Conservation (phyloP, 2,329 filamentous ascomycete genomes). For the Aspergillus sp. region DNA sequence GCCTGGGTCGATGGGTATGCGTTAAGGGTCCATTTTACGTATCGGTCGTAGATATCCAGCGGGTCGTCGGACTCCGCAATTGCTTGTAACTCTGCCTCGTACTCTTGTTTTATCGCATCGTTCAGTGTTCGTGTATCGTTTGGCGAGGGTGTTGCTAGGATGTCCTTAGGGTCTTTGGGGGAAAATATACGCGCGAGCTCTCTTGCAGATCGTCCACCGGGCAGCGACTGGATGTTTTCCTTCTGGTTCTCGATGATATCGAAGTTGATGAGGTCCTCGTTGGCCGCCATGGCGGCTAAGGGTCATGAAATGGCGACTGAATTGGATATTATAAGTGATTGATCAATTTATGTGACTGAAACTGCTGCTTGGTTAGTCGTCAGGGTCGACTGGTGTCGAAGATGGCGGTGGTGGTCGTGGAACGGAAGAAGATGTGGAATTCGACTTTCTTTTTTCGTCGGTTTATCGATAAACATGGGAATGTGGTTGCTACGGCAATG, state of each 20-base stretch:
- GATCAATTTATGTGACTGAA: background rate
- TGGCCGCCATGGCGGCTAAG: conserved; percentile 42
- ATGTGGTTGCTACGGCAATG: conserved; percentile 29
- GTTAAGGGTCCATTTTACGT: conserved; percentile 94
- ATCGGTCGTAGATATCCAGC: conserved; percentile 91
- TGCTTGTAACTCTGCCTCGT: conserved; percentile 75
- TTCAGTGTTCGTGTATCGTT: conserved; percentile 74
- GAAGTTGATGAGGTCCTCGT: conserved; percentile 59
- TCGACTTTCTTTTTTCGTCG: conserved; percentile 8
- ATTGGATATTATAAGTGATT: background rate
- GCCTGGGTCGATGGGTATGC: conserved; percentile 93
- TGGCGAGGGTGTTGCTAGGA: conserved; percentile 62
- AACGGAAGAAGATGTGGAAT: background rate
- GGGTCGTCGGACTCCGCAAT: conserved; percentile 90
- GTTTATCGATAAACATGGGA: conserved; percentile 39
- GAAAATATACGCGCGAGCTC: conserved; percentile 77
- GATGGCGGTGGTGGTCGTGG: conserved; percentile 4
- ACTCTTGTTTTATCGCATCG: conserved; percentile 75
- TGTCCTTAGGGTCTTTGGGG: conserved; percentile 43
- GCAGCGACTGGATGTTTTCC: conserved; percentile 94
- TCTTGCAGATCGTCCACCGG: conserved; percentile 82
- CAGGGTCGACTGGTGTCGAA: conserved; percentile 2
- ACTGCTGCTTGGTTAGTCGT: background rate
- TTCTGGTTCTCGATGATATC: conserved; percentile 95
- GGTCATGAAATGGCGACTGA: conserved; percentile 36